Evolutionary conservation across 371 early-diverging fungal species (phyloP).

Genomic region (Mucor irregularis): DNA sequence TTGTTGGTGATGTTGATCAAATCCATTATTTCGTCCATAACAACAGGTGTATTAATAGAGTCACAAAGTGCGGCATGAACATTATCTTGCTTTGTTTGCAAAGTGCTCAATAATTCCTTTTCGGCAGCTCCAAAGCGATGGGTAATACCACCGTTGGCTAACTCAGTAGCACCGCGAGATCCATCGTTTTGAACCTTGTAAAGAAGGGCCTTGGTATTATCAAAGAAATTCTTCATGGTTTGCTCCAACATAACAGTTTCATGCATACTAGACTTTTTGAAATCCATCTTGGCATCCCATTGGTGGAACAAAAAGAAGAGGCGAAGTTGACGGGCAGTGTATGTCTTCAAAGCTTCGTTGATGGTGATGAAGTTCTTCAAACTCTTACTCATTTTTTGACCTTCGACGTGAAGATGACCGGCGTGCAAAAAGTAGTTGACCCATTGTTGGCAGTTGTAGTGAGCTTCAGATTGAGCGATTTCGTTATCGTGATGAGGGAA

Average conservation of each 20-base stretch:
- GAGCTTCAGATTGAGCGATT: slow-evolving; percentile 97
- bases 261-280: slow-evolving; percentile 78
- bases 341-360: slow-evolving; percentile 84
- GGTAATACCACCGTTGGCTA: slow-evolving; percentile 35
- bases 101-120: slow-evolving; percentile 52
- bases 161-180: slow-evolving; percentile 40
- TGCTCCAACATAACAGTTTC: slow-evolving; percentile 87
- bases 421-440: slow-evolving; percentile 99
- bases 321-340: slow-evolving; percentile 90
- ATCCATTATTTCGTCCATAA: slow-evolving; percentile 79
- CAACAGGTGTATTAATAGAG: slow-evolving; percentile 91
- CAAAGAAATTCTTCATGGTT: slow-evolving; percentile 85
- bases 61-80: slow-evolving; percentile 93
- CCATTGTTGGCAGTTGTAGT: slow-evolving; percentile 93
- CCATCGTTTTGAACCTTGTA: slow-evolving; percentile 59
- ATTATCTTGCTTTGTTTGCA: slow-evolving; percentile 61
- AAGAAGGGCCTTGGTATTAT: slow-evolving; percentile 75
- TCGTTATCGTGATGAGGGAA: slow-evolving; percentile 99
- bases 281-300: slow-evolving; percentile 94
- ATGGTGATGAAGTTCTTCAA: slow-evolving; percentile 99
- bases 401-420: slow-evolving; percentile 99
- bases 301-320: slow-evolving; percentile 92
- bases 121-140: slow-evolving; percentile 78
- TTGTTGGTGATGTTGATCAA: slow-evolving; percentile 82
- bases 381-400: slow-evolving; percentile 99